Conservation (phyloP, 1,284 basidiomycete species). For the Fomes fomentarius region DNA sequence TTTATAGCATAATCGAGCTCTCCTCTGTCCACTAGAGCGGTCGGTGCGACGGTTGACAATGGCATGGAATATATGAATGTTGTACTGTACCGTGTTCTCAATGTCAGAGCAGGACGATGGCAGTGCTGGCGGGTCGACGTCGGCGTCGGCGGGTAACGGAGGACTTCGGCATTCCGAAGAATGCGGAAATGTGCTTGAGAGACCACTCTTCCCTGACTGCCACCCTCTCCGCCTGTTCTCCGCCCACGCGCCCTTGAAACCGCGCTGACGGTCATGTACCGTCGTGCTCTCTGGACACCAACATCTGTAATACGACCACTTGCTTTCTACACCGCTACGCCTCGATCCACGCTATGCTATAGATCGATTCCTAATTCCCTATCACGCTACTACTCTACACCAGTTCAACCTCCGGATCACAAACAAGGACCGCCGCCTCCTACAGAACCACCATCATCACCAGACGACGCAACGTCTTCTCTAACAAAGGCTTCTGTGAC, state of each 20-base stretch:
- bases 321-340: not conserved
- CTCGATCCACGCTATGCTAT: slow-evolving; percentile 3
- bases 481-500: not conserved
- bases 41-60: not conserved
- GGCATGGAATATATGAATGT: slow-evolving; percentile 2
- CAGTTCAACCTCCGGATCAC: slow-evolving; percentile 9
- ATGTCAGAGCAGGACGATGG: not conserved
- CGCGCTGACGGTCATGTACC: slow-evolving; percentile 13
- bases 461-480: not conserved
- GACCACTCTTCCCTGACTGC: slow-evolving; percentile 1
- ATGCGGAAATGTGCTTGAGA: not conserved
- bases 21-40: slow-evolving; percentile 10
- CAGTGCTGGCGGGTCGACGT: not conserved
- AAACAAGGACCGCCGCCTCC: not conserved
- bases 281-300: slow-evolving; percentile 9
- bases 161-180: not conserved
- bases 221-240: not conserved
- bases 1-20: not conserved
- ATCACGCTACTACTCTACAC: slow-evolving; percentile 15
- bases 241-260: not conserved
- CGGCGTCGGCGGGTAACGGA: too few species aligned
- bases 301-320: not conserved
- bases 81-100: not conserved
- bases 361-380: slow-evolving; percentile 1
- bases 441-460: not conserved